Evolutionary conservation across 495 filamentous ascomycete genomes (phyloP).

Genomic region (Stereocaulon alpinum): DNA sequence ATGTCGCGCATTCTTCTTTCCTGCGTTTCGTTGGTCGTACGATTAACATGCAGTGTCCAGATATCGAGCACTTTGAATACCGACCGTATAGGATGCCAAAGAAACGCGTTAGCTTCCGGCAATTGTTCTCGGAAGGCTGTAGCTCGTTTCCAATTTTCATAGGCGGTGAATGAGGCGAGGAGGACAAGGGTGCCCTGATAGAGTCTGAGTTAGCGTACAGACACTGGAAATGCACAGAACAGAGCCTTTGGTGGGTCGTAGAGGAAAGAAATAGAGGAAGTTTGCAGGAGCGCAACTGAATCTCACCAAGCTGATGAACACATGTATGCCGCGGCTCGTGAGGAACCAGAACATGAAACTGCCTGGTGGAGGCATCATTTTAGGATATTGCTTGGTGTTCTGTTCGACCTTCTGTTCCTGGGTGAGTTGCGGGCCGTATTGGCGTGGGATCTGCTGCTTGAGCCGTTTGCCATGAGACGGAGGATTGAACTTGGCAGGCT

Average conservation of each 20-base stretch:
- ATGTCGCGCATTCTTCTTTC: conserved; percentile 55
- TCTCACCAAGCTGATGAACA: conserved; percentile 67
- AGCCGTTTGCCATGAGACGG: conserved; percentile 65
- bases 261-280: too few species aligned
- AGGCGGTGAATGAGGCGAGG: conserved; percentile 57
- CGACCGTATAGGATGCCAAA: conserved; percentile 50
- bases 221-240: background rate
- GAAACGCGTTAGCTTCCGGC: conserved; percentile 32
- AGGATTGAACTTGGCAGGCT: conserved; percentile 74
- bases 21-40: conserved; percentile 48
- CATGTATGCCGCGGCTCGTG: conserved; percentile 59
- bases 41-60: conserved; percentile 56
- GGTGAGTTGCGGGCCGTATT: conserved; percentile 56
- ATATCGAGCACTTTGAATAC: conserved; percentile 49
- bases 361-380: conserved; percentile 67
- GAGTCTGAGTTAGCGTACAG: background rate
- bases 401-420: conserved; percentile 50
- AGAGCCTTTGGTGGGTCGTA: too few species aligned
- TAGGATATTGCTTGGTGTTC: conserved; percentile 59
- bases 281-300: background rate
- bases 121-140: conserved; percentile 54
- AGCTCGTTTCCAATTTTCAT: conserved; percentile 55
- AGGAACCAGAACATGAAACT: conserved; percentile 69
- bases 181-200: conserved; percentile 54
- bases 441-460: conserved; percentile 33